Base-by-base conservation (phyloP, 495 filamentous ascomycete genomes). In the Acidomyces sp. region DNA sequence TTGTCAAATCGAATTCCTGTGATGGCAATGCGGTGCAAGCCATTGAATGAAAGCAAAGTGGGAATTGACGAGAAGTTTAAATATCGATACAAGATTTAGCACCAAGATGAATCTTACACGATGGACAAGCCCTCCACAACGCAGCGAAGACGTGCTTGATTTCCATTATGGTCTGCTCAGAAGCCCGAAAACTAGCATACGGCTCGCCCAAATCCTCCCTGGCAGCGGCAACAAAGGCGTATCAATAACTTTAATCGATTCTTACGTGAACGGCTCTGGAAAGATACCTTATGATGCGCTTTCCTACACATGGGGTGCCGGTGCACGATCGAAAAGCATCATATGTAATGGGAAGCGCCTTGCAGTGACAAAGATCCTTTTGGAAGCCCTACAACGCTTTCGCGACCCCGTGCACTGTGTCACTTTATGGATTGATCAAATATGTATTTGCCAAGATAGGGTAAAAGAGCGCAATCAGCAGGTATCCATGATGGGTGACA, bases 401-500 rank as follows among this genome's bases (percentile, higher is more conserved):
- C 50, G 50, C 3, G 34, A 49, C 24, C 2, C 24, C 2, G n/a
- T 29, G 27, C 9, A 18, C 2, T 17, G 11, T 9, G 37, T 41
- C 6, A 37, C 45, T 23, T 23, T 60, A 1, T 60, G 55, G 52
- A 47, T 48, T n/a, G 57, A 60, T 30, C 46, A 49, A 6, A 37
- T 59, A 27, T 59, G 56, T 33, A 58, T 60, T 27, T 52, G 55
- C 26, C 57, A 60, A 28, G 38, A 44, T 9, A 47, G 57, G 10
- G 35, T 46, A 5, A 40, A 43, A 13, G 57, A 60, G 35, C 51
- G 50, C 9, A 44, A 48, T 13, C 36, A 39, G 1, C 39, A 56
- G n/a, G 57, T 60, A 6, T 37, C 34, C 35, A 46, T 56, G 19
- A 58, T 60, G 55, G 43, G 46, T 7, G 11, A 48, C 6, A 58